These are phyloP conservation scores for Acanthochlamys bracteata DNA, from an alignment of 106 monocot species.

Conservation along the genomic window DNA sequence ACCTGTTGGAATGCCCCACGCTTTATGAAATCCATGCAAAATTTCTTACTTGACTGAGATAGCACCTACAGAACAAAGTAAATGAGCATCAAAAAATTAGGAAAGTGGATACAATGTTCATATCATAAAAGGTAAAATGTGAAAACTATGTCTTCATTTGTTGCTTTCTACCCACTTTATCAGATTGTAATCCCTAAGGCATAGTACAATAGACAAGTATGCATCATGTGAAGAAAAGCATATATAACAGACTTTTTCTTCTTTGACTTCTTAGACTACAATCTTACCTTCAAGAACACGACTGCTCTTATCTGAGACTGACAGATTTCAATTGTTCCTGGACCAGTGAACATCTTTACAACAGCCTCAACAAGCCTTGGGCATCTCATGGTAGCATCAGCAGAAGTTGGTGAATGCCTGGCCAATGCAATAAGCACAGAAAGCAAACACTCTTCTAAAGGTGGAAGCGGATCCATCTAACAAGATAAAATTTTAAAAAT, in stretches of 20 bases:
- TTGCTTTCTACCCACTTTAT: no score
- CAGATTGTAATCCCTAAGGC: background rate
- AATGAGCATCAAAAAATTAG: background rate
- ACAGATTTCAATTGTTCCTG: slow-evolving; percentile 28
- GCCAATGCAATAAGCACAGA: slow-evolving; percentile 78
- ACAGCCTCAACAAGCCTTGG: slow-evolving; percentile 66
- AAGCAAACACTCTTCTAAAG: slow-evolving; percentile 76
- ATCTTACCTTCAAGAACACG: slow-evolving; percentile 56
- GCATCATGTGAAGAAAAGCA: background rate
- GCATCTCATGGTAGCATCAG: slow-evolving; percentile 73
- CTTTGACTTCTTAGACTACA: background rate
- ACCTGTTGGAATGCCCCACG: slow-evolving; percentile 57
- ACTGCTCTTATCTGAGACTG: slow-evolving; percentile 64
- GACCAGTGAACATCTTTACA: slow-evolving; percentile 40
- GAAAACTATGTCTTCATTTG: no score
- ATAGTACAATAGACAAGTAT: background rate
- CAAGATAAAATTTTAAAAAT: slow-evolving; percentile 11
- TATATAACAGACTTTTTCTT: background rate
- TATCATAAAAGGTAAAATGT: no score
- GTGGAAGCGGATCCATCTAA: slow-evolving; percentile 70
- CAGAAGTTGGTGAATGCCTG: slow-evolving; percentile 77
- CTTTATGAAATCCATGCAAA: slow-evolving; percentile 59
- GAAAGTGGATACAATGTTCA: background rate
- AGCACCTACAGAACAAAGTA: slow-evolving; percentile 45
- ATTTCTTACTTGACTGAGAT: slow-evolving; percentile 46